Evolutionary conservation across 1,284 basidiomycete genomes (phyloP), one percentile per base, ranked within the genome.

Genomic region (Bjerkandera adusta): DNA sequence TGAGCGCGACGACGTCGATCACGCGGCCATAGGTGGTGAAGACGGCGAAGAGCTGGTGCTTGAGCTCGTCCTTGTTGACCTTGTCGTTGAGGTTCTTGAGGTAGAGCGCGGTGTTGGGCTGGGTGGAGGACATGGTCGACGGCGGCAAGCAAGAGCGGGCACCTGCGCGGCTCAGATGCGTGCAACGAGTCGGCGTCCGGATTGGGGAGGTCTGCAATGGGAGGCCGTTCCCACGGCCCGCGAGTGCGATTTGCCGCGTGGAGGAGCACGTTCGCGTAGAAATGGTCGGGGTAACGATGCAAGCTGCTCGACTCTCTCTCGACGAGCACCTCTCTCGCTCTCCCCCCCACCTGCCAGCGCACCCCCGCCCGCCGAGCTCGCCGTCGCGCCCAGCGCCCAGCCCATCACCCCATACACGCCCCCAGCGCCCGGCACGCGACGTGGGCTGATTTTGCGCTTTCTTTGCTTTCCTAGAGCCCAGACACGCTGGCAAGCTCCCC

Each of bases 21-120:
- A 99, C 76, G 62, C 85, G 86, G 58, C 96, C 96, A 69, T 97
- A 93, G 20, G 92, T 89, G 11, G 85, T 86, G 73, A 99, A 99
- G 44, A 99, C 81, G 21, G 87, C 82, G 64, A 88, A 92, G 1
- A 99, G 79, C 68, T 95, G 89, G 3, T 73, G 68, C 38, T 84
- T 78, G 10, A 98, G 74, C 70, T 99, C 96, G 26, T 90, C 83
- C 69, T 96, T 99, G 71, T 94, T 93, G 57, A 96, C 77, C 69
- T 95, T 93, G 65, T 89, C 86, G 63, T 97, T 92, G 60, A 99
- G 81, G 65, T 97, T 97, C 63, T 93, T 92, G 67, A 99, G 73
- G 70, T 97, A 98, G 57, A 99, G 80, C 43, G 95, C 92, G 38
- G 85, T 79, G 63, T 89, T 93, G 24, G 92, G 95, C 64, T 85